phyloP scores from a whole-genome alignment of 148 eudicot genomes.

The Chenopodium suecicum region DNA sequence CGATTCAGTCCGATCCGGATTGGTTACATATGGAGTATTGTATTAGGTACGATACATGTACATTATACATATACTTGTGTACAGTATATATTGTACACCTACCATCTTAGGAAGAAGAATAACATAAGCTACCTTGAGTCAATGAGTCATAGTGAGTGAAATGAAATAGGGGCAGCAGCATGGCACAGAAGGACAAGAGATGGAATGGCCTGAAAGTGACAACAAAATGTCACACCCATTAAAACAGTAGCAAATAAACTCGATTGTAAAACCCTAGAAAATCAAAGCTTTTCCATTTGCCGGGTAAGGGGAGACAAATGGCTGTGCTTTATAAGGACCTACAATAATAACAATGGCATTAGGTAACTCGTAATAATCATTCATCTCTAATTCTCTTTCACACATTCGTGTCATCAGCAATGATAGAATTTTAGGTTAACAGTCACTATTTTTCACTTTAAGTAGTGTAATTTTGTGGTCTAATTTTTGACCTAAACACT shows the following conservation, averaged over 20 bases:
- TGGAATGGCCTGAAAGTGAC: conserved; percentile 30
- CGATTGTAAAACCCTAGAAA: conserved; percentile 25
- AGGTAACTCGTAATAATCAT: conserved; percentile 16
- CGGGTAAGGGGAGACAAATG: conserved; percentile 23
- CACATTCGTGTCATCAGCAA: conserved; percentile 13
- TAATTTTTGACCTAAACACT: background rate
- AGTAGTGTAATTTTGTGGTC: background rate
- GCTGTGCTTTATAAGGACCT: conserved; percentile 21
- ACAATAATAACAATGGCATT: background rate
- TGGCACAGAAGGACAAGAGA: conserved; percentile 30
- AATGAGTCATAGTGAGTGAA: conserved; percentile 1
- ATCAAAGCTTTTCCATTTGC: conserved; percentile 21
- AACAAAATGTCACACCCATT: conserved; percentile 7
- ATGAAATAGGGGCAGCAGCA: conserved; percentile 19
- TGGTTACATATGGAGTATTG: too few relatives aligned
- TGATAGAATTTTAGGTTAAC: background rate
- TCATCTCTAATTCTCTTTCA: conserved; percentile 9
- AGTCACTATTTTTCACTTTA: background rate
- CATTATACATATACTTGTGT: too few relatives aligned
- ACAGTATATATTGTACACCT: background rate
- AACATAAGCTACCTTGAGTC: background rate
- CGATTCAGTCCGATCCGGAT: too few relatives aligned
- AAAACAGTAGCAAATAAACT: background rate
- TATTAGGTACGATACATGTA: too few relatives aligned
- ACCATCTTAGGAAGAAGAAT: background rate